Evolutionary conservation across 75 land plant genomes (phyloP), one percentile per base, ranked within the genome.

Genomic region (Sequoiadendron giganteum): DNA sequence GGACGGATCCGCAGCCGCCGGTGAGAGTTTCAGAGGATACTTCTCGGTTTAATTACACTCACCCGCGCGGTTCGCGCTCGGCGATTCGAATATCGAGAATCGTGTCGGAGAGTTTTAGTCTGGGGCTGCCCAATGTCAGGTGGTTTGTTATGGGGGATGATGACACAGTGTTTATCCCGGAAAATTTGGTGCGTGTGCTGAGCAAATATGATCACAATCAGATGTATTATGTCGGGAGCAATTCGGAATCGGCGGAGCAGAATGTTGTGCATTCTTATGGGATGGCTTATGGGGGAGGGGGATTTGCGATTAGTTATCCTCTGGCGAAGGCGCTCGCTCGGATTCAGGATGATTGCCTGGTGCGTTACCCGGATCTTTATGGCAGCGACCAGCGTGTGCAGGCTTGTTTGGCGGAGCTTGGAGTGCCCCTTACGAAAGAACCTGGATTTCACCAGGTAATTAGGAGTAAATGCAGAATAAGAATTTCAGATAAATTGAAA

Each of bases 131-230:
- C 40, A 80, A 90, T 45, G 95, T 93, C 25, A 84, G 90, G 36
- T 94, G 95, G 95, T 89, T 94, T 85, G 95, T 95, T 55, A 91
- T 95, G 92, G 95, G 95, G 2, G 95, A 95, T 90, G 96, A 95
- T 85, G 96, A 95, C 89, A 95, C 96, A 34, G 90, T 94, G 32
- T 95, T 95, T 80, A 84, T 95, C 4, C 87, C 94, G 32, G 94
- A 94, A 16, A 94, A 94, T 85, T 84, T 94, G 87, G 89, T 94
- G 11, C 58, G 93, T 73, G 89, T 94, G 10, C 77, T 94, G 38
- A 34, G 48, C 14, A 92, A 91, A 38, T 94, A 93, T 87, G 95
- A 94, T 75, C 95, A 93, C 77, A 87, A 77, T 75, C 91, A 94
- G 94, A 89, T 48, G 54, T 91, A 88, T 88, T 94, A 94, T 89